A percentile compares a stretch with the other conserved stretches of the same genome.
Evolutionary conservation across 169 alveolate species (phyloP).

Genomic region (Cryptosporidium ubiquitum): DNA sequence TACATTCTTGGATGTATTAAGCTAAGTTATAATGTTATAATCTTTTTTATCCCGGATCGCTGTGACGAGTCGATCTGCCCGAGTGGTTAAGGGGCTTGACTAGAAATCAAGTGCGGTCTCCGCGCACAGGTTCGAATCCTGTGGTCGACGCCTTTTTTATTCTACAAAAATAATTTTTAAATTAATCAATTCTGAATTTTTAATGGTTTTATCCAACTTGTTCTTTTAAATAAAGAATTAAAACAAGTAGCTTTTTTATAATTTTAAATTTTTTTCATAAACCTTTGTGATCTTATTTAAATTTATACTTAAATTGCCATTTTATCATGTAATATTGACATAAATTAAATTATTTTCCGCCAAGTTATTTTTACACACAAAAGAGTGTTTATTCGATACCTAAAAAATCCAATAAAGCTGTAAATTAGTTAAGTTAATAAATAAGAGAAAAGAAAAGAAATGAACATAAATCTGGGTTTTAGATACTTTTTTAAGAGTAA

Average conservation of each 20-base stretch:
- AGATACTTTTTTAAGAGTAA: neutral
- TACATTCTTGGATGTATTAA: conserved; percentile 10
- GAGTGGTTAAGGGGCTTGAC: conserved; percentile 77
- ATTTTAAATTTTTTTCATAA: too few relatives aligned
- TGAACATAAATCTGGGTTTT: neutral
- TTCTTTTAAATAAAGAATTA: neutral
- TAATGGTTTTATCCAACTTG: neutral
- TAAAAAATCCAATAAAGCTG: neutral
- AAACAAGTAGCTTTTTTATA: neutral
- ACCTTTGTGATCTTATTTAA: too few relatives aligned
- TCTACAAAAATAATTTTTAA: neutral
- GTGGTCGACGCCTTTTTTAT: conserved; percentile 69
- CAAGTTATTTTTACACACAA: neutral
- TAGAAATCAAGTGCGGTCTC: conserved; percentile 77
- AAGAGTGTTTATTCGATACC: neutral
- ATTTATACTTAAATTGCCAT: too few relatives aligned
- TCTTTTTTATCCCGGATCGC: neutral
- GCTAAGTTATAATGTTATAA: neutral
- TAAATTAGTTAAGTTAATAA: neutral
- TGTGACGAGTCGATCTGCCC: conserved; percentile 73
- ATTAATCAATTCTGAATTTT: neutral
- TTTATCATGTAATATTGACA: too few relatives aligned
- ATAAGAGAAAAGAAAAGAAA: neutral
- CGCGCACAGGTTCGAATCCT: conserved; percentile 78
- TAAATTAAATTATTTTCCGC: too few relatives aligned